Base-by-base conservation (phyloP, 192 early-diverging fungal genomes). In the Umbelopsis isabellina region DNA sequence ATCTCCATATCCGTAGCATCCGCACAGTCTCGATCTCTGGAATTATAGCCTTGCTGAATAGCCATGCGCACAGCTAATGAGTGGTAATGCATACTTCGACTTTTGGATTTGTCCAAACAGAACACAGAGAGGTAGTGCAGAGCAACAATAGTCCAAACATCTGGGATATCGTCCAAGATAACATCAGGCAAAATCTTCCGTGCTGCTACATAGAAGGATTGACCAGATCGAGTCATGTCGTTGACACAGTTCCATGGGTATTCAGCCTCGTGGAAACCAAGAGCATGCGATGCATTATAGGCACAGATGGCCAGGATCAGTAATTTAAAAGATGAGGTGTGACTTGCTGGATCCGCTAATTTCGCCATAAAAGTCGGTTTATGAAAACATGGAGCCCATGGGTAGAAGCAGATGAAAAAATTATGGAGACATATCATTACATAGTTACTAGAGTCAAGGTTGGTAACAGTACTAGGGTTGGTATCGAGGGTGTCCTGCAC, bases 381-480 rank as follows among this genome's bases (percentile, higher is more conserved):
- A 25, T 61, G 55, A n/a, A 61, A 61, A 30, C 55, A 61, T 6
- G 55, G 55, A 12, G 55, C 55, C 55, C 55, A 61, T 33, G 55
- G 55, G 15, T 61, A 61, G 33, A 61, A 61, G 27, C 55, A 61
- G 55, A 5, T 61, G 55, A 61, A 61, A 16, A 61, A 61, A 35
- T 61, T 61, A 35, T 61, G 30, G 13, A 61, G 55, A 35, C 55
- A 61, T 35, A 61, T 61, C 55, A 61, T 61, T 61, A 61, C 55
- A 61, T 61, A 61, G 16, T 61, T 61, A 25, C 55, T 61, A 15
- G 55, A 61, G 55, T 61, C 55, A 30, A 11, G 37, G 11, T 18
- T 30, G 27, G 55, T 35, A 8, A 33, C 55, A 22, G 30, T 6
- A 3, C 10, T 15, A 12, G 27, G 11, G 25, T 13, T 61, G 33